Base-by-base conservation (phyloP, 192 early-diverging fungal species). In the Cladochytrium replicatum region DNA sequence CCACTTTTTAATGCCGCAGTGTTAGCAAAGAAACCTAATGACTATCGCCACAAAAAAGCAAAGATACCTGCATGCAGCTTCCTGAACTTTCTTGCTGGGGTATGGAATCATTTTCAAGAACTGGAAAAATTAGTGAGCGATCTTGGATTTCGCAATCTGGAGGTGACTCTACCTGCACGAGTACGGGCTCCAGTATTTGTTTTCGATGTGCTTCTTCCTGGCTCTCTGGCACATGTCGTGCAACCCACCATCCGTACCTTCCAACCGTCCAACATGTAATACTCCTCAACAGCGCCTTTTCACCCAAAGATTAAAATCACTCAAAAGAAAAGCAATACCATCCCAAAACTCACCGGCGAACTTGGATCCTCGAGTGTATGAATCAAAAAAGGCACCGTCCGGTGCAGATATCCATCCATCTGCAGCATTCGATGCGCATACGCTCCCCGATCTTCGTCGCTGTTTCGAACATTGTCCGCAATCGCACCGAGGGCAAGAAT, bases 191-290 rank as follows among this genome's bases (percentile, higher is more conserved):
- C 34, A 13, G 13, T 37, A 37, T 13, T 13, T 37, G 34, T 13
- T 37, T 13, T 17, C 17, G 13, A 13, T 37, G 13, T 37, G 13
- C 17, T 17, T 13, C 17, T 13, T 13, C 34, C 17, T 37, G 34
- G 34, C 17, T 13, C 13, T 13, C 17, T 17, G 34, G 34, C 13
- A 13, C 34, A 25, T 5, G 4, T 52, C 19, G 32, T 50, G 28
- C 59, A 27, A 71, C 68, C 92, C 92, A 96, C 40, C 75, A 72
- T 24, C 84, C 76, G 60, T 95, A 99, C 43, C 97, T 84, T 41
- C 91, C 87, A 40, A 96, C 69, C 26, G 97, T 91, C 97, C 97
- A 99, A 70, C 97, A 99, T 6, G 97, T 86, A 61, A 99, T 99
- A 25, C 17, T 48, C 34, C 17, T 37, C 34, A 37, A 13, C 34